Conservation (phyloP, 2,329 filamentous ascomycete species). For the Colletotrichum sp. region DNA sequence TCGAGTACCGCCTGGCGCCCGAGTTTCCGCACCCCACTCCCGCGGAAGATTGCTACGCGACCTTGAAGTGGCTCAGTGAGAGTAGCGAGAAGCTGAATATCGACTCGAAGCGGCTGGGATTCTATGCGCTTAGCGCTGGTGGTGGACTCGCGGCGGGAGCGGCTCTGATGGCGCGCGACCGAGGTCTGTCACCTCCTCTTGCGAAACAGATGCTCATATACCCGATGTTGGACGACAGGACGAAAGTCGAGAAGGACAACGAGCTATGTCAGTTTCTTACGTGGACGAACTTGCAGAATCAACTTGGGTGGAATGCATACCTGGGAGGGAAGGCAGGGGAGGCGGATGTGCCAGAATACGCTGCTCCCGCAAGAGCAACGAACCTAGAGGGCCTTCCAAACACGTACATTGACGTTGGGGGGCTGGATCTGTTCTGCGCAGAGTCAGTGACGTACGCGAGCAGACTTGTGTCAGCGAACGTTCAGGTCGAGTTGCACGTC, state of each 20-base stretch:
- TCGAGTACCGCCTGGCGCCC: conserved; percentile 48
- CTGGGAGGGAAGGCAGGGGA: conserved; percentile 17
- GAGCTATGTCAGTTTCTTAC: conserved; percentile 7
- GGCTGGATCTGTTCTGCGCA: conserved; percentile 41
- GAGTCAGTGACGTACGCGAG: conserved; percentile 36
- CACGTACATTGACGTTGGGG: conserved; percentile 43
- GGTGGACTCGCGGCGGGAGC: conserved; percentile 22
- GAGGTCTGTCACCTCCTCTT: conserved; percentile 26
- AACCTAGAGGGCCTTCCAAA: conserved; percentile 33
- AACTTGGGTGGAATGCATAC: conserved; percentile 27
- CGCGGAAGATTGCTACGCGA: conserved; percentile 40
- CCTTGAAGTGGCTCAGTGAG: conserved; percentile 26
- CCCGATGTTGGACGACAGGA: conserved; percentile 38
- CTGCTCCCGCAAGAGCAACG: conserved; percentile 26
- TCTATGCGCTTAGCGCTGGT: conserved; percentile 28
- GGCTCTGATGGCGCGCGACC: conserved; percentile 45
- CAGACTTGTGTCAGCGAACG: conserved; percentile 32
- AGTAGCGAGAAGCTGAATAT: conserved; percentile 24
- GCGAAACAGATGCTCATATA: conserved; percentile 36
- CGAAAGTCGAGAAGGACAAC: background rate
- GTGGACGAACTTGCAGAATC: conserved; percentile 24
- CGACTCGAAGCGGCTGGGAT: conserved; percentile 23
- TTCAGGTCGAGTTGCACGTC: conserved; percentile 43
- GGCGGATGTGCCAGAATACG: conserved; percentile 16
- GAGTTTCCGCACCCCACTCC: conserved; percentile 41